Evolutionary conservation across 768 basidiomycete genomes (phyloP), one percentile per base, ranked within the genome.

Genomic region (Leccinum variicolor): DNA sequence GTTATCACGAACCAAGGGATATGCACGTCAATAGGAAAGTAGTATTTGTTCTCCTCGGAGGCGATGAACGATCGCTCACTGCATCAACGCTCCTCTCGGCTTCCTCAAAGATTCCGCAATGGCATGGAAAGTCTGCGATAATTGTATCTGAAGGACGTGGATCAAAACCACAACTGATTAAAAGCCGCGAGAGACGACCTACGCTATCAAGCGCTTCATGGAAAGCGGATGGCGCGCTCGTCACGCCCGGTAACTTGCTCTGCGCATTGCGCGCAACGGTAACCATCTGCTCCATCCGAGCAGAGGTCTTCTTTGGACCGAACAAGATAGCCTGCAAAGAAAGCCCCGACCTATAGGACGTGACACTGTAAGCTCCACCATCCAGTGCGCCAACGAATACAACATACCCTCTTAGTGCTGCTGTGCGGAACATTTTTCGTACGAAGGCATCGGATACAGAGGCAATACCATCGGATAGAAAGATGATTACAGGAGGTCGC

Each of bases 321-420:
- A 85, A 85, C 2, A 80, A 73, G 31, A 86, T 80, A 0, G 84
- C 71, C 17, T 85, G 84, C 56, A 86, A 78, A 2, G 84, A 83
- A 4, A 86, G 72, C 15, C 81, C 76, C 70, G 77, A 79, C 21
- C 84, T 85, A 33, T 11, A 28, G 4, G 45, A 0, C 13, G 26
- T 14, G 28, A 45, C n/a, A n/a, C n/a, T n/a, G 17, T 58, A 10
- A 50, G 45, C 5, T 28, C 19, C 31, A 46, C 14, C 10, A 3
- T 11, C 0, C n/a, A 28, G 34, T 3, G 13, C 5, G 2, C 1
- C 8, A 11, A 11, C 0, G 17, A 53, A 4, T 1, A 9, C 13
- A 11, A 59, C 69, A n/a, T 50, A 82, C 83, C 83, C 81, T 3
- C 69, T 75, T 11, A 65, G 61, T 2, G 77, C 64, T 1, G 79